Conservation (phyloP, 176 grass and related monocot genomes). For the Typha latifolia region DNA sequence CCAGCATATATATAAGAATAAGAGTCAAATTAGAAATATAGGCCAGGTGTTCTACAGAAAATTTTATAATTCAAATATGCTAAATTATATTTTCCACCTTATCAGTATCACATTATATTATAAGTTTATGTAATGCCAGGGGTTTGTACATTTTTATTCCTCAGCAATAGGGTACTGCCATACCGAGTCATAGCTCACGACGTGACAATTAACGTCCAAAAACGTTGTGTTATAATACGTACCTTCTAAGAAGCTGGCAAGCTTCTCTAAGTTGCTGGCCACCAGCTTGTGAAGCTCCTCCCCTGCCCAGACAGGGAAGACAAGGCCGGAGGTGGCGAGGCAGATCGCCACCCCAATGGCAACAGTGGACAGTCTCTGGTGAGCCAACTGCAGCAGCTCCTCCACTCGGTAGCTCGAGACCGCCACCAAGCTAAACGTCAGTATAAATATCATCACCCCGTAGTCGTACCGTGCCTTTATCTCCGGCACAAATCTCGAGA, state of each 20-base stretch:
- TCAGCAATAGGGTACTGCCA: conserved; percentile 73
- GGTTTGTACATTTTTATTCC: no score
- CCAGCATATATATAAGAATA: no score
- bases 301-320: conserved; percentile 81
- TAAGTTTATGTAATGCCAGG: neutral
- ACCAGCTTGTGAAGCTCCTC: conserved; percentile 74
- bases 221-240: neutral
- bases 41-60: no score
- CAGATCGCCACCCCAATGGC: conserved; percentile 64
- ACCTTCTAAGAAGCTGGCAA: conserved; percentile 75
- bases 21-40: no score
- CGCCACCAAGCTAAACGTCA: conserved; percentile 89
- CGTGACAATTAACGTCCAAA: no score
- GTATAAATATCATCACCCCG: conserved; percentile 88
- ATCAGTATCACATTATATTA: no score
- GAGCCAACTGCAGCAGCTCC: conserved; percentile 61
- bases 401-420: conserved; percentile 89
- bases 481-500: conserved; percentile 91
- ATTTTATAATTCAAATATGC: no score
- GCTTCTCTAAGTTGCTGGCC: conserved; percentile 51
- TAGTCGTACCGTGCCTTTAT: conserved; percentile 93
- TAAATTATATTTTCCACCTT: no score
- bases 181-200: conserved; percentile 9
- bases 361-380: conserved; percentile 70
- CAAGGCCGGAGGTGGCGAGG: conserved; percentile 54